phyloP scores from a whole-genome alignment of 257 asterid species.

The Verbascum thapsus region DNA sequence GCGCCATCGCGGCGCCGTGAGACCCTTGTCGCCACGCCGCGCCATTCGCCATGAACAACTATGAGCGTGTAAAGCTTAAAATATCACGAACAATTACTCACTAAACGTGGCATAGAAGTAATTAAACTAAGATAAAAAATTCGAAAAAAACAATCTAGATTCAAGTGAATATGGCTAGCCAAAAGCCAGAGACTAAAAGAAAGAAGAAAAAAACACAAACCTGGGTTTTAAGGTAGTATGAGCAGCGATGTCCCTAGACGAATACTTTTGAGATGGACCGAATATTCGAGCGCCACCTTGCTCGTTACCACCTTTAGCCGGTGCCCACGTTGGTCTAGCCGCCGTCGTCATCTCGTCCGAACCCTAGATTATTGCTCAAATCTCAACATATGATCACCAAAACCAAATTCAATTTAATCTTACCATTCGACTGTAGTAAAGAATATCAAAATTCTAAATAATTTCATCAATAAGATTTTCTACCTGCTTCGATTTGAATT shows the following conservation, averaged over 20 bases:
- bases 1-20: too few species aligned
- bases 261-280: slow-evolving; percentile 94
- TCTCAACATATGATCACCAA: slow-evolving; percentile 11
- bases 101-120: background rate
- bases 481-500: slow-evolving; percentile 9
- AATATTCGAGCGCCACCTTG: slow-evolving; percentile 96
- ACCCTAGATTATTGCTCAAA: slow-evolving; percentile 27
- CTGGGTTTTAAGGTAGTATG: slow-evolving; percentile 91
- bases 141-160: background rate
- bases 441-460: background rate
- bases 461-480: background rate
- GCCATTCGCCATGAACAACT: too few species aligned
- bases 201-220: slow-evolving; percentile 29
- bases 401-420: background rate
- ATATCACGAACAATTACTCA: slow-evolving; percentile 1
- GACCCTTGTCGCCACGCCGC: too few species aligned
- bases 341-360: slow-evolving; percentile 82
- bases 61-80: too few species aligned
- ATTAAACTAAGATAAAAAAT: background rate
- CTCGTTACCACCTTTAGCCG: slow-evolving; percentile 97
- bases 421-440: background rate
- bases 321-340: slow-evolving; percentile 99
- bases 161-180: background rate
- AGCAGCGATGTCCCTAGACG: slow-evolving; percentile 93
- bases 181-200: background rate